A percentile compares a stretch with the other conserved stretches of the same genome.
Conservation (phyloP, 345 rosid species). For the Punica granatum region DNA sequence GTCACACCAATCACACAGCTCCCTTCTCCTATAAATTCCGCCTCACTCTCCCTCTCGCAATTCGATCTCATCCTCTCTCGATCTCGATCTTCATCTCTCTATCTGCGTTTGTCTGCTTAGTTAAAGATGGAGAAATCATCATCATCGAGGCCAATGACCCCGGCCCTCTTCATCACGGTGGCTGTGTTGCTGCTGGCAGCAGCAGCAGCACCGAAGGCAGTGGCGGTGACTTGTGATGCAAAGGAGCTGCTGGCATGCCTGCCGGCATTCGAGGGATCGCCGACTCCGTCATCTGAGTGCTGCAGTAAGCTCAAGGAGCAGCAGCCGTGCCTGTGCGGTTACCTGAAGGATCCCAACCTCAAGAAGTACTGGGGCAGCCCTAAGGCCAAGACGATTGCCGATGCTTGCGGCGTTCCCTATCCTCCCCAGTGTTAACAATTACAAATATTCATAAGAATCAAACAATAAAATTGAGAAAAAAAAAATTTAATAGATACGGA, state of each 20-base stretch:
- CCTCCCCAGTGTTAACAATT: not conserved
- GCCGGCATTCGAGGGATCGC: not conserved
- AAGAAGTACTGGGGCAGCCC: not conserved
- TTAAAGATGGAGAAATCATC: not conserved
- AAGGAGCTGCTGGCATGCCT: slow-evolving; percentile 2
- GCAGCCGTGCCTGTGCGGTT: slow-evolving; percentile 12
- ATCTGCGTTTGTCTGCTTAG: no score
- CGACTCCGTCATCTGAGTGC: not conserved
- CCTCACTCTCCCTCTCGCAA: not conserved
- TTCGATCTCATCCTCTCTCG: no score
- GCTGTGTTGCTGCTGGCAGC: not conserved
- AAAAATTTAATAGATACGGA: no score
- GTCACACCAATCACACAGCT: not conserved
- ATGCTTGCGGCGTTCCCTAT: not conserved
- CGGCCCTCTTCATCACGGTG: not conserved
- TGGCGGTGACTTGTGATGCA: slow-evolving; percentile 2
- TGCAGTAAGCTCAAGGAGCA: slow-evolving; percentile 11
- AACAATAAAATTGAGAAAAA: no score
- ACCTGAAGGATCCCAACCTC: slow-evolving; percentile 1
- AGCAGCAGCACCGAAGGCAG: not conserved
- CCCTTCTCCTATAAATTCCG: slow-evolving; percentile 2
- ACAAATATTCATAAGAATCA: not conserved
- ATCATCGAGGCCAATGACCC: no score
- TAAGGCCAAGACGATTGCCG: not conserved
- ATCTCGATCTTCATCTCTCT: no score